Evolutionary conservation across 495 filamentous ascomycete species (phyloP), one percentile per base, ranked within the genome.

Genomic region (Penicillium crystallinum): DNA sequence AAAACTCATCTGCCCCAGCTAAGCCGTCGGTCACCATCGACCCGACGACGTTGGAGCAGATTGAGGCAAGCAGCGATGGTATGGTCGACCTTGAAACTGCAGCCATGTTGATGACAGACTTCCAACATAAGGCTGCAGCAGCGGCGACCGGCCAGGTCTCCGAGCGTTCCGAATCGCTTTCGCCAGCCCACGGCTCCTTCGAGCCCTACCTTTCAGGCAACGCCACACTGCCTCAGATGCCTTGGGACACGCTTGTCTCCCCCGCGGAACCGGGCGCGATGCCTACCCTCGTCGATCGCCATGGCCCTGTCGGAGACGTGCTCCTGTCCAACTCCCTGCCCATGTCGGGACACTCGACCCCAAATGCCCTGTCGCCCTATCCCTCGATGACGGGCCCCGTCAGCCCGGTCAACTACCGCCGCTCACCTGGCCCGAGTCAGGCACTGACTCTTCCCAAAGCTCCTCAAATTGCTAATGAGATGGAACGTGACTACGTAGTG

Each of bases 21-120:
- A 95, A 95, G 77, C 81, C 87, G 40, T 80, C 88, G 23, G 84
- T 93, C 64, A 85, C 85, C 52, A 81, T 96, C 64, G 93, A 97
- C 62, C 82, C 90, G 21, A 85, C 89, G 27, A 86, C 90, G 29
- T 76, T 97, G 62, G 93, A 97, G 74, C 91, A 97, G 69, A 89
- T 96, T 54, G 91, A 96, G 72, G 90, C 88, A 56, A 89, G 86
- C 74, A 90, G 84, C 74, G 93, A 98, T 69, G 90, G 89, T 69
- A 89, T 93, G 80, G 89, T 95, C 67, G 92, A 97, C 75, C 84
- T 97, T 70, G 93, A 98, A 81, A 92, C 91, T 65, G 93, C 93
- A 63, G 93, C 95, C 57, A 96, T 96, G 89, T 84, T 98, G 77
- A 93, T 98, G 81, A 93, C 95, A 66, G 90, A 97, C 73, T 87